Conservation (phyloP, 1,284 basidiomycete species). For the Trichosporon faecale region DNA sequence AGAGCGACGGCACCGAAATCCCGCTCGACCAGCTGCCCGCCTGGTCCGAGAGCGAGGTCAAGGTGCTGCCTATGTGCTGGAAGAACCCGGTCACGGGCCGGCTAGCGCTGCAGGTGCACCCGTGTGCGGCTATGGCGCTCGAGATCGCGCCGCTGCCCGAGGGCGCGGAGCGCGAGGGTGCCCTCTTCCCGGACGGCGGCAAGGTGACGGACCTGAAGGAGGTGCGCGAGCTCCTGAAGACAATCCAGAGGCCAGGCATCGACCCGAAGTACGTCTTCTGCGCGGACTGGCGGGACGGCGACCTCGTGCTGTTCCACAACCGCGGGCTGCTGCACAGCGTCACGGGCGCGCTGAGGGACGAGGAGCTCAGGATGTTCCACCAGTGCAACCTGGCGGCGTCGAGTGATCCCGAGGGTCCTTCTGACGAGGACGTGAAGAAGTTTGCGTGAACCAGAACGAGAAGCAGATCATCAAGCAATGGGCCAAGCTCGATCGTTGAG, state of each 20-base stretch:
- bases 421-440: conserved; percentile 60
- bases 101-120: conserved; percentile 74
- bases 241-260: conserved; percentile 76
- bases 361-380: conserved; percentile 72
- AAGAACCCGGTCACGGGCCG: conserved; percentile 75
- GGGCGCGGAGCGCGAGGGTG: conserved; percentile 49
- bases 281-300: conserved; percentile 62
- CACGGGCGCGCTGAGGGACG: conserved; percentile 66
- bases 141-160: conserved; percentile 64
- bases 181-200: conserved; percentile 70
- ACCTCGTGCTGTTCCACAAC: conserved; percentile 69
- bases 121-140: conserved; percentile 61
- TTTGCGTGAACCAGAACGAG: conserved; percentile 55
- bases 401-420: conserved; percentile 65
- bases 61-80: conserved; percentile 70
- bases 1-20: conserved; percentile 69
- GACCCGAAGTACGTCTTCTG: conserved; percentile 57
- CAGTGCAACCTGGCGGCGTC: conserved; percentile 78
- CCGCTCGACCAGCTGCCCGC: conserved; percentile 63
- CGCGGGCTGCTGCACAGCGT: conserved; percentile 73
- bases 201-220: conserved; percentile 65
- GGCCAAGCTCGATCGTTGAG: no score
- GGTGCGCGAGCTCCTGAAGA: conserved; percentile 69
- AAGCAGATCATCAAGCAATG: no score
- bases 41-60: conserved; percentile 69